Evolutionary conservation across 179 eudicot genomes (phyloP), one percentile per base, ranked within the genome.

Genomic region (Nepenthes alata): DNA sequence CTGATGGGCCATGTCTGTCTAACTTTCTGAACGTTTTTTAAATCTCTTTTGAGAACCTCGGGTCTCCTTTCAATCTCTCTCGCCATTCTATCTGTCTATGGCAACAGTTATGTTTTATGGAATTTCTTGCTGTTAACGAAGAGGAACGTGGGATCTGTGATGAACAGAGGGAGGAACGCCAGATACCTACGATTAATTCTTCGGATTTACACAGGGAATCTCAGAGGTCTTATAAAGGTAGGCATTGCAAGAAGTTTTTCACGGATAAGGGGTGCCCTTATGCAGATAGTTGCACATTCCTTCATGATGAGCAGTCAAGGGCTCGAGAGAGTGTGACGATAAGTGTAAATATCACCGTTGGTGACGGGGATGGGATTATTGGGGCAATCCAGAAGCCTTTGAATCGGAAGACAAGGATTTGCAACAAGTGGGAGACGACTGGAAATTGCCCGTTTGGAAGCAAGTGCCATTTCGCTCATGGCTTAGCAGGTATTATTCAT

Each of bases 391-490:
- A 79, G 66, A 91, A 93, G 79, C 98, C 98, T 66, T 81, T 95
- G 0, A 93, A 93, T 55, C 89, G 98, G 98, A 93, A 93, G 74
- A 93, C 98, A 10, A 79, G 98, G 74, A 93, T 93, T 57, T 93
- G 98, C 72, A 93, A 93, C 75, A 93, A 93, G 78, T 93, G 98
- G 98, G 98, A 93, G 77, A 73, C 81, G 5, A 93, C 98, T 0
- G 98, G 96, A 35, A 83, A 79, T 64, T 93, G 98, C 71, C 98
- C 98, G 10, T 93, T 93, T 59, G 98, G 98, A 15, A 80, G 70
- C 80, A 93, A 93, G 79, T 93, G 98, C 73, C 96, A 93, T 79
- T 93, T 93, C 72, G 98, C 98, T 45, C 98, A 93, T 80, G 98
- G 98, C 34, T 77, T 75, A 64, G 82, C 82, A 75, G 98, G 98